These are phyloP conservation scores for Sapria himalayana DNA, from an alignment of 345 rosid species.

Conservation along the genomic window DNA sequence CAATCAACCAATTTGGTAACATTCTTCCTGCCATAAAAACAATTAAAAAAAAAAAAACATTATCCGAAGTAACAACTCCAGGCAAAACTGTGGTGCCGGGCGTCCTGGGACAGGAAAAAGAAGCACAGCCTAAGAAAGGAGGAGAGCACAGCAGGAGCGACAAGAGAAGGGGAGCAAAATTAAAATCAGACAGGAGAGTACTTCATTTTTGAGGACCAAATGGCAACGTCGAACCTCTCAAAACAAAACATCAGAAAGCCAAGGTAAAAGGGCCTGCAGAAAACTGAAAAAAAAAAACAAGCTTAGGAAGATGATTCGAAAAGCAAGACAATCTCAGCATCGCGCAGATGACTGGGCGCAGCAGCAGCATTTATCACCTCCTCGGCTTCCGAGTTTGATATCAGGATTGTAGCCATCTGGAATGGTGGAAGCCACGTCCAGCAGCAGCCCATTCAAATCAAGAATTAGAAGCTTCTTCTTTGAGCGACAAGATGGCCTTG, in stretches of 20 bases:
- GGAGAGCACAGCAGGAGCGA: not conserved
- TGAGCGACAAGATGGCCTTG: no score
- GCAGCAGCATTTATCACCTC: conserved; percentile 23
- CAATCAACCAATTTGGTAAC: conserved; percentile 31
- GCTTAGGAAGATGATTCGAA: no score
- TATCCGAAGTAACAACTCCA: no score
- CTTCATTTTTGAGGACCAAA: conserved; percentile 77
- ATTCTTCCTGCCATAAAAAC: conserved; percentile 26
- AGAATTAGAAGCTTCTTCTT: conserved; percentile 54
- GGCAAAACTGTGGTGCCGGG: not conserved
- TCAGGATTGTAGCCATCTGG: conserved; percentile 26
- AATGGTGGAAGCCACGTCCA: conserved; percentile 30
- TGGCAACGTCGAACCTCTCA: conserved; percentile 52
- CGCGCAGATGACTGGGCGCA: not conserved
- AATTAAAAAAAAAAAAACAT: not conserved
- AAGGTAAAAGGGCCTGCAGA: conserved; percentile 44
- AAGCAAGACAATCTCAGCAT: conserved; percentile 3
- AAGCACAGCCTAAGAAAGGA: not conserved
- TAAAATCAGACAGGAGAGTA: conserved; percentile 13
- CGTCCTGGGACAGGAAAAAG: not conserved
- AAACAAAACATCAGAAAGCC: conserved; percentile 63
- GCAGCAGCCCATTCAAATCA: conserved; percentile 81
- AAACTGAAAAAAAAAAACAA: conserved; percentile 26
- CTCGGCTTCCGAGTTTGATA: conserved; percentile 21
- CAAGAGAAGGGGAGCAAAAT: conserved; percentile 4